Evolutionary conservation across 1,284 basidiomycete species (phyloP).

Genomic region (Cerrena zonata): DNA sequence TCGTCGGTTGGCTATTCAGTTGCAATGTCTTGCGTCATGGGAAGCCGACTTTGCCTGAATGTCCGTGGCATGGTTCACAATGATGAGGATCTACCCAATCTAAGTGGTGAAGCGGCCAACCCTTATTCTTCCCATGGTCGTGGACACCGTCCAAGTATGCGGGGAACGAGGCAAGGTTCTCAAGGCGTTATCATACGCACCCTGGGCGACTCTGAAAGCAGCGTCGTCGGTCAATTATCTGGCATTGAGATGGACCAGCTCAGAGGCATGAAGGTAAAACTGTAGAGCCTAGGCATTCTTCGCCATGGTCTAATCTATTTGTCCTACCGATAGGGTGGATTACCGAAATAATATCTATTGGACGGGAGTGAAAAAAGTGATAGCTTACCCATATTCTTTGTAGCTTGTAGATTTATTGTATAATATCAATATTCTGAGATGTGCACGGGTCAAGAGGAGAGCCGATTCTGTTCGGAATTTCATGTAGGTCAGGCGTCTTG

Average conservation of each 20-base stretch:
- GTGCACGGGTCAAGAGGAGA: neutral
- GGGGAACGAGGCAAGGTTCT: neutral
- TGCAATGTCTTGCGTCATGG: slow-evolving; percentile 51
- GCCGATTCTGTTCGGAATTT: neutral
- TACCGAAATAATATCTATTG: no score
- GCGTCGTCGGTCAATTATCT: slow-evolving; percentile 21
- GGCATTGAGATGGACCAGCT: slow-evolving; percentile 38
- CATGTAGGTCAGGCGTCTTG: neutral
- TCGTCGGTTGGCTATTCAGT: slow-evolving; percentile 53
- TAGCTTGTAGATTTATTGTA: neutral
- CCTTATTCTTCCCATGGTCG: slow-evolving; percentile 1
- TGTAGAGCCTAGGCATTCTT: neutral
- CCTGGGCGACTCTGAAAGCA: slow-evolving; percentile 7
- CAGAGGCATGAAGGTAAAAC: slow-evolving; percentile 28
- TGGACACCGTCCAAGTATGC: neutral
- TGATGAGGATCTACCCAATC: slow-evolving; percentile 13
- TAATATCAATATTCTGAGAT: neutral
- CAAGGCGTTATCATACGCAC: neutral
- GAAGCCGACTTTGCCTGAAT: slow-evolving; percentile 51
- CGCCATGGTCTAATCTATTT: neutral
- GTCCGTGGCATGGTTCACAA: slow-evolving; percentile 40
- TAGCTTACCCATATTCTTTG: neutral
- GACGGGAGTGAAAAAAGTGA: neutral
- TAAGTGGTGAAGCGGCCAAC: neutral
- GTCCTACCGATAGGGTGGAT: neutral